phyloP scores from a whole-genome alignment of 2,329 filamentous ascomycete species.

The Fusarium torulosum region DNA sequence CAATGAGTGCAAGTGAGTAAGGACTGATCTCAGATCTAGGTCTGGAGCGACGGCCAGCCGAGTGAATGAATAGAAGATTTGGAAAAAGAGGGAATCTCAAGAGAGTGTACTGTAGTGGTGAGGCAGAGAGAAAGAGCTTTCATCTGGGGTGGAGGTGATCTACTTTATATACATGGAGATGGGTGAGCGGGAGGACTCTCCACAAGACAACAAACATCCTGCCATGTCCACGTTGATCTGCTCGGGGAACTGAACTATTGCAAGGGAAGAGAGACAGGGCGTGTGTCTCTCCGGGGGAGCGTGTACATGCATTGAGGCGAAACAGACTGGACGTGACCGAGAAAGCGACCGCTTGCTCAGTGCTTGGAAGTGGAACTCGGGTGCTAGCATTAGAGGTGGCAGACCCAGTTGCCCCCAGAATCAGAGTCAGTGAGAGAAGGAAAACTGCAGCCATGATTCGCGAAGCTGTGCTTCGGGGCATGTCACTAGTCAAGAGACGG shows the following conservation, averaged over 20 bases:
- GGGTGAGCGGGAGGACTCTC: constrained; percentile 16
- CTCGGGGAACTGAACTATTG: constrained; percentile 25
- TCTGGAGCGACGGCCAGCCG: constrained; percentile 47
- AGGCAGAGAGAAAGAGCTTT: constrained; percentile 7
- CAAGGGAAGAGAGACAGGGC: constrained; percentile 13
- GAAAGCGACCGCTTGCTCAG: constrained; percentile 33
- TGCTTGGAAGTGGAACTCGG: constrained; percentile 18
- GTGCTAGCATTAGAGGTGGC: constrained; percentile 6
- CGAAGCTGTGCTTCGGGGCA: constrained; percentile 30
- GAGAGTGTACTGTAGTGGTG: constrained; percentile 37
- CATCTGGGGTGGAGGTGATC: constrained; percentile 33
- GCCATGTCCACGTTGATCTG: constrained; percentile 24
- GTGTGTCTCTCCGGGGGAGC: constrained; percentile 24
- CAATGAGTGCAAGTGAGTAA: constrained; percentile 43
- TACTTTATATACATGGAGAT: constrained; percentile 42
- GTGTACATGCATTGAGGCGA: constrained; percentile 36
- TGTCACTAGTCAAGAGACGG: constrained; percentile 32
- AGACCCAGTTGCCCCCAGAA: background rate
- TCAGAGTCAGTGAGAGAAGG: constrained; percentile 28
- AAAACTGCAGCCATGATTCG: constrained; percentile 42
- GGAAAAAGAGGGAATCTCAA: constrained; percentile 41
- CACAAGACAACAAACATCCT: constrained; percentile 12
- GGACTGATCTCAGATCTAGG: constrained; percentile 49
- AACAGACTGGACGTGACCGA: constrained; percentile 33
- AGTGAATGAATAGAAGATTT: constrained; percentile 42